Percentiles rank a stretch among this genome's conserved stretches.
Evolutionary conservation across 352 stramenopile species (phyloP).

Genomic region (Phytophthora uliginosa): DNA sequence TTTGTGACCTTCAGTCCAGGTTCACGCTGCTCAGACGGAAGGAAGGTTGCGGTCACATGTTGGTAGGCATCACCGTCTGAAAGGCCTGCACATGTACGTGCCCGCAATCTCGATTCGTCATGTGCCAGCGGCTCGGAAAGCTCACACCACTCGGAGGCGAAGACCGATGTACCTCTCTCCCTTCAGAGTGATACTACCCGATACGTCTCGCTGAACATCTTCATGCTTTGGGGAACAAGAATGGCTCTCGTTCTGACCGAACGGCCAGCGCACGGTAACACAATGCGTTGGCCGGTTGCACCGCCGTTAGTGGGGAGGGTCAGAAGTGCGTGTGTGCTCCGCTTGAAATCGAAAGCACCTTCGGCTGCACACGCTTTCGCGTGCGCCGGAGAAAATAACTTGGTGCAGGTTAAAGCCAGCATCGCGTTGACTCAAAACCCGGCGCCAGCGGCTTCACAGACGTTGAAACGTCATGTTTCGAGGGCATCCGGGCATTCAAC

Average conservation of each 20-base stretch:
- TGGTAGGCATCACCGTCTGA: neutral
- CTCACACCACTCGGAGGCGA: neutral
- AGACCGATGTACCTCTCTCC: neutral
- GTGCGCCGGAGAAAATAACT: neutral
- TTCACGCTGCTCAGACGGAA: conserved; percentile 4
- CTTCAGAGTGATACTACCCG: neutral
- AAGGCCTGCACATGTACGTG: neutral
- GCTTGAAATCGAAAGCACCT: conserved; percentile 15
- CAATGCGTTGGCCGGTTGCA: conserved; percentile 1
- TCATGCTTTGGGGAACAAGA: neutral
- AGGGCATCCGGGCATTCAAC: conserved; percentile 4
- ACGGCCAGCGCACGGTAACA: neutral
- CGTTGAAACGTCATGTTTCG: conserved; percentile 22
- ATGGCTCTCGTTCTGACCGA: conserved; percentile 6
- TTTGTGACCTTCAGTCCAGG: conserved; percentile 15
- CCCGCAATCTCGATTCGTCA: neutral
- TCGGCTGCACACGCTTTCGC: neutral
- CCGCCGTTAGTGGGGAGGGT: conserved; percentile 1
- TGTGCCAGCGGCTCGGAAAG: neutral
- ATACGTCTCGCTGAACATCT: neutral
- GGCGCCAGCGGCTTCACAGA: conserved; percentile 7
- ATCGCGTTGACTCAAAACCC: conserved; percentile 12
- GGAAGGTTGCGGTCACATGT: conserved; percentile 5
- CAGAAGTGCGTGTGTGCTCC: conserved; percentile 1
- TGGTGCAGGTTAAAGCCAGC: conserved; percentile 4